A percentile compares a stretch with the other conserved stretches of the same genome.
Conservation (phyloP, 2,329 filamentous ascomycete genomes). For the Trichoderma asperellum region DNA sequence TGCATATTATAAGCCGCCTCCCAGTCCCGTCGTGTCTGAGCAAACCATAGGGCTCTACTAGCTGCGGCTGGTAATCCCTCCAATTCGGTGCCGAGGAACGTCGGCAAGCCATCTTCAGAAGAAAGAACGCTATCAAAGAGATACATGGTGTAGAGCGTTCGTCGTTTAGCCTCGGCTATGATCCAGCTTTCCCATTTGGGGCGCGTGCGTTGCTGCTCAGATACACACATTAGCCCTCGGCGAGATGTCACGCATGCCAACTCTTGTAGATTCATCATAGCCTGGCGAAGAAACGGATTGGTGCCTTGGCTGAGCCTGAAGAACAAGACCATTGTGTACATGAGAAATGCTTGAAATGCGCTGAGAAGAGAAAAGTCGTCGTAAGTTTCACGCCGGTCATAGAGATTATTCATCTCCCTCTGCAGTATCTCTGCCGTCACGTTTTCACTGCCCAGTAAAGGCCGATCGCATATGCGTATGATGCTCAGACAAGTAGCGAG, state of each 20-base stretch:
- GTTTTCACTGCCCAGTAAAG: constrained; percentile 40
- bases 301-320: constrained; percentile 42
- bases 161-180: constrained; percentile 55
- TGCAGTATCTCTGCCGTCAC: constrained; percentile 43
- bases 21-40: constrained; percentile 46
- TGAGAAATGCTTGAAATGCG: constrained; percentile 57
- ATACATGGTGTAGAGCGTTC: constrained; percentile 57
- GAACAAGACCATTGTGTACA: constrained; percentile 56
- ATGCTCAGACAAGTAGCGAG: constrained; percentile 49
- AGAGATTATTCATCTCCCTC: constrained; percentile 49
- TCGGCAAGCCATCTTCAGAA: constrained; percentile 48
- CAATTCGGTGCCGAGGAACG: constrained; percentile 55
- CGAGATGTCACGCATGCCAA: constrained; percentile 48
- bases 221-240: constrained; percentile 49
- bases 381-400: constrained; percentile 35
- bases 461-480: constrained; percentile 46
- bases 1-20: constrained; percentile 48
- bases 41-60: constrained; percentile 50
- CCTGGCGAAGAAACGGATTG: constrained; percentile 43
- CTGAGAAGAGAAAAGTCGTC: constrained; percentile 43
- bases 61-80: constrained; percentile 48
- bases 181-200: constrained; percentile 60
- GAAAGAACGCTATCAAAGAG: constrained; percentile 56
- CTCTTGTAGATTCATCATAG: constrained; percentile 56
- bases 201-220: constrained; percentile 45